Evolutionary conservation across 2,329 filamentous ascomycete genomes (phyloP).

Genomic region (Thelonectria blattea): DNA sequence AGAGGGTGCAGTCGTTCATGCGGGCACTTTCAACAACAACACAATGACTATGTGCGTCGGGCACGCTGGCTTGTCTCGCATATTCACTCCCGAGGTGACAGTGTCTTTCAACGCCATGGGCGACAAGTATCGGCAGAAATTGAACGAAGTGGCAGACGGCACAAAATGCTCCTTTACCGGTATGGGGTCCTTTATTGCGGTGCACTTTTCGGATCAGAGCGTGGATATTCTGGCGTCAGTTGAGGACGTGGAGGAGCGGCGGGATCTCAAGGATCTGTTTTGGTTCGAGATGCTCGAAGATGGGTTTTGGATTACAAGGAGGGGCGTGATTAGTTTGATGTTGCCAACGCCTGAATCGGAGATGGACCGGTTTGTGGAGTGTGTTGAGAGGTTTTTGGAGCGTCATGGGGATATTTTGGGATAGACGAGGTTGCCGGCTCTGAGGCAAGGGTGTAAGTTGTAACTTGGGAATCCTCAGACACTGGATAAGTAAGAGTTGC

Average conservation of each 20-base stretch:
- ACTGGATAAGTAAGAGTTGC: too few species aligned
- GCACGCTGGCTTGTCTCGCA: background rate
- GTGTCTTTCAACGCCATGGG: constrained; percentile 1
- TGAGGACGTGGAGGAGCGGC: background rate
- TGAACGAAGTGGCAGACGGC: background rate
- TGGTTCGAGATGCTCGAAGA: constrained; percentile 12
- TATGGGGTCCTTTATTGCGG: background rate
- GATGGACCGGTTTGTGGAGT: constrained; percentile 4
- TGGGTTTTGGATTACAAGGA: constrained; percentile 3
- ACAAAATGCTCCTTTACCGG: constrained; percentile 5
- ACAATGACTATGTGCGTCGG: constrained; percentile 53
- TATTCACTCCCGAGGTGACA: constrained; percentile 1
- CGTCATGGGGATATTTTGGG: background rate
- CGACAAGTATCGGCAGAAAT: background rate
- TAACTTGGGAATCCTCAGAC: too few species aligned
- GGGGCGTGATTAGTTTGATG: background rate
- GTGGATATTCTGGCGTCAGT: background rate
- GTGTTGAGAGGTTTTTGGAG: background rate
- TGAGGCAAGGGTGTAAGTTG: too few species aligned
- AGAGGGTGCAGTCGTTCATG: constrained; percentile 44
- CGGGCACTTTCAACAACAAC: constrained; percentile 69
- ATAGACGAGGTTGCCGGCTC: too few species aligned
- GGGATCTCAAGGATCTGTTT: constrained; percentile 12
- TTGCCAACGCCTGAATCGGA: background rate
- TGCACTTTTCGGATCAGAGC: background rate